Evolutionary conservation across 2,329 filamentous ascomycete genomes (phyloP).

Genomic region (Diplodia seriata): DNA sequence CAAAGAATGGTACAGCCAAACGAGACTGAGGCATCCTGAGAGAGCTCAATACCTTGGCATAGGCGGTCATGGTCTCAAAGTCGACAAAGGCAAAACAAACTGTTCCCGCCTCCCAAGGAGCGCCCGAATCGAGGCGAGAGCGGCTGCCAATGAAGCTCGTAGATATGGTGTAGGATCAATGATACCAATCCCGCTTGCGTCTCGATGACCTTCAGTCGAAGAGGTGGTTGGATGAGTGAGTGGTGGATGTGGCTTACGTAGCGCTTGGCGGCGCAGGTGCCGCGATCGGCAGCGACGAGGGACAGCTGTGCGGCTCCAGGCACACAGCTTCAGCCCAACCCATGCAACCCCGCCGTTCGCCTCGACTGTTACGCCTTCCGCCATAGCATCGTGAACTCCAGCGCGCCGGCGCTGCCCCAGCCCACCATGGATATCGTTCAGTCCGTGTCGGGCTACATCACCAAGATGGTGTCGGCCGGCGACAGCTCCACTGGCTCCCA

Average conservation of each 20-base stretch:
- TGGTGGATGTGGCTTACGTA: constrained; percentile 21
- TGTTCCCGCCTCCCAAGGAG: background rate
- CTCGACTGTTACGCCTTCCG: background rate
- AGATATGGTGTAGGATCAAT: background rate
- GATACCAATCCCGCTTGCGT: background rate
- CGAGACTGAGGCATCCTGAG: too few species aligned
- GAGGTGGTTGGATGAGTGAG: background rate
- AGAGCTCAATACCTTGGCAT: too few species aligned
- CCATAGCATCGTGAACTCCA: background rate
- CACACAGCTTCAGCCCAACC: constrained; percentile 9
- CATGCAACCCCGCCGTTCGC: background rate
- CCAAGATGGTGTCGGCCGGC: constrained; percentile 89
- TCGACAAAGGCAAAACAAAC: too few species aligned
- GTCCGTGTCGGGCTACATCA: constrained; percentile 92
- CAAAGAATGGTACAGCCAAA: too few species aligned
- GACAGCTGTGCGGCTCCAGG: constrained; percentile 2
- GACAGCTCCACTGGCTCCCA: constrained; percentile 72
- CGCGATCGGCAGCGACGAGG: constrained; percentile 23
- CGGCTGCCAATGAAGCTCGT: background rate
- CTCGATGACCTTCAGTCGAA: background rate
- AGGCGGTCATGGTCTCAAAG: too few species aligned
- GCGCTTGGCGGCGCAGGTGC: constrained; percentile 21
- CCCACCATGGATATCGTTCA: constrained; percentile 88
- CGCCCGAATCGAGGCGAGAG: background rate
- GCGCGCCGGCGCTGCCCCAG: constrained; percentile 1